Evolutionary conservation across 805 yeast species (phyloP), one percentile per base, ranked within the genome.

Genomic region (Yarrowia deformans): DNA sequence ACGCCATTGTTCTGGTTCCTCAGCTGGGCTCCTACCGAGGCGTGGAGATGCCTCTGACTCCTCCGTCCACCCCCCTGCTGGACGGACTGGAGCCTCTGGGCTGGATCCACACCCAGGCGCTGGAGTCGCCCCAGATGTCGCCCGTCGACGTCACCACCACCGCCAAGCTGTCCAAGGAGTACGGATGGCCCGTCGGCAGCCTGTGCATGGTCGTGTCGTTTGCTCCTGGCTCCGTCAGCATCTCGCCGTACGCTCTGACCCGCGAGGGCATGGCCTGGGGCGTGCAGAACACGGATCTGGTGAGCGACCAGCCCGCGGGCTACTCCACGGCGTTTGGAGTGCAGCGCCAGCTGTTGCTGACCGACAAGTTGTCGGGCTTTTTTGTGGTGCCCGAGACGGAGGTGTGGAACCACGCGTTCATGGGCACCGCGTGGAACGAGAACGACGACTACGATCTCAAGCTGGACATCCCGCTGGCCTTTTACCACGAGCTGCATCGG

Each of bases 21-120:
- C 99, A 95, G 78, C 81, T 93, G 50, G 98, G 98, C 1, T 88
- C 85, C 70, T 80, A 84, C 37, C 87, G 85, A 70, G 80, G 85
- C 3, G 87, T 93, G 14, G 87, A 90, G 72, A 82, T 92, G 69
- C 87, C 94, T 5, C 72, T 83, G 3, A 87, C 89, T 1, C 75
- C 76, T 0, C 73, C 75, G 5, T 73, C 72, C 16, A 73, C 79
- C 9, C 79, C 80, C 23, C 80, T 79, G 56, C 73, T 84, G 12
- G 81, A 82, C n/a, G 90, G 85, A 1, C 77, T 91, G 43, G 93
- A 92, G 74, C 85, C 95, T 6, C 78, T 95, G 18, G 99, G 99
- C 0, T 91, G 97, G 97, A 84, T 95, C n/a, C 98, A 94, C 76
- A 91, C 98, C 0, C 92, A 89, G 76, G 83, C 89, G 1, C 85